phyloP scores from a whole-genome alignment of 1,284 basidiomycete genomes.

The Trichosporon sp. region DNA sequence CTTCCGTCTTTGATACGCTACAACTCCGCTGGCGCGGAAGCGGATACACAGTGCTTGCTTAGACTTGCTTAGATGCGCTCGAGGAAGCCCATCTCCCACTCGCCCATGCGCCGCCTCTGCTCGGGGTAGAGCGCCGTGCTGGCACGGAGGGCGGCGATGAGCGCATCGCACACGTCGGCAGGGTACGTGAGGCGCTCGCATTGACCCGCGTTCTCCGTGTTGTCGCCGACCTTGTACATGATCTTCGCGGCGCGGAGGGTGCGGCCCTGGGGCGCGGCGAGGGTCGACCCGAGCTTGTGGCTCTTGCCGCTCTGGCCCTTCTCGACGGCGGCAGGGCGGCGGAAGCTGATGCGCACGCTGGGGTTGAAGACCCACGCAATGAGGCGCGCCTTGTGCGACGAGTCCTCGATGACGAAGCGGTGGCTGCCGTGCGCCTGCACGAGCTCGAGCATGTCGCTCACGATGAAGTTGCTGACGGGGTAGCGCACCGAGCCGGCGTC shows the following conservation, averaged over 20 bases:
- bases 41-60: too few species aligned
- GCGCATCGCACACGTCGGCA: slow-evolving; percentile 25
- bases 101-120: slow-evolving; percentile 28
- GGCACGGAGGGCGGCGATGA: slow-evolving; percentile 25
- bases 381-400: slow-evolving; percentile 68
- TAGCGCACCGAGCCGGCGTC: slow-evolving; percentile 52
- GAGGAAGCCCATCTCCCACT: slow-evolving; percentile 39
- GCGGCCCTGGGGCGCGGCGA: neutral
- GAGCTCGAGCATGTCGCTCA: slow-evolving; percentile 79
- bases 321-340: slow-evolving; percentile 11
- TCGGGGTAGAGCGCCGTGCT: slow-evolving; percentile 32
- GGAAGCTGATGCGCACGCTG: slow-evolving; percentile 66
- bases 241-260: slow-evolving; percentile 32
- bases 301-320: slow-evolving; percentile 2
- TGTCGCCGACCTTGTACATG: slow-evolving; percentile 32
- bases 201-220: slow-evolving; percentile 15
- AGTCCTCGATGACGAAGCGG: slow-evolving; percentile 75
- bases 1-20: too few species aligned
- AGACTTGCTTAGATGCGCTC: slow-evolving; percentile 24
- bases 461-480: slow-evolving; percentile 73
- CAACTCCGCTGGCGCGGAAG: too few species aligned
- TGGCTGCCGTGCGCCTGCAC: slow-evolving; percentile 83
- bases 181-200: slow-evolving; percentile 37
- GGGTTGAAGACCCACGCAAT: slow-evolving; percentile 90
- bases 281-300: neutral